Percentiles rank a stretch among this genome's conserved stretches.
phyloP scores from a whole-genome alignment of 2,329 filamentous ascomycete genomes.

The Dendryphion nanum region DNA sequence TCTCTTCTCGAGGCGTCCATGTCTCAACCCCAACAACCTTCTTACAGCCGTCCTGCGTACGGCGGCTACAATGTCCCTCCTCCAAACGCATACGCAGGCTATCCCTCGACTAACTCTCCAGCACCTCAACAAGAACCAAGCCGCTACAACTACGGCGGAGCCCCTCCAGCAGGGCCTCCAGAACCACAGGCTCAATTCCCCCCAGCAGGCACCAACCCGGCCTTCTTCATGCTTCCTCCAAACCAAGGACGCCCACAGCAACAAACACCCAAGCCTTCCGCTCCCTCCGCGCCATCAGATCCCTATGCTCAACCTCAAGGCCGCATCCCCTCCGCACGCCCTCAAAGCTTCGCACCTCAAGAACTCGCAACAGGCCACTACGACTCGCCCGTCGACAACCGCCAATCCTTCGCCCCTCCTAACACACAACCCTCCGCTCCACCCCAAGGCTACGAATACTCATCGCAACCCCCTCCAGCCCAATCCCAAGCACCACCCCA shows the following conservation, averaged over 20 bases:
- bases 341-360: constrained; percentile 44
- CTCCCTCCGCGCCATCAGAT: constrained; percentile 25
- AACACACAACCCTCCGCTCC: constrained; percentile 26
- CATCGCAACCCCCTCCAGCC: constrained; percentile 12
- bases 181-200: constrained; percentile 41
- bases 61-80: constrained; percentile 36
- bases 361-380: constrained; percentile 48
- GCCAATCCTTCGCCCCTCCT: constrained; percentile 37
- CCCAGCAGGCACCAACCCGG: constrained; percentile 32
- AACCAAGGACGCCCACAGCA: constrained; percentile 28
- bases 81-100: constrained; percentile 28
- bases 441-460: constrained; percentile 26
- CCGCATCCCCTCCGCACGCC: constrained; percentile 30
- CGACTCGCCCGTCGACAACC: constrained; percentile 47
- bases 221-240: constrained; percentile 41
- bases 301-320: constrained; percentile 39
- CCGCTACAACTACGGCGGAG: constrained; percentile 27
- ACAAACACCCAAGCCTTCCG: constrained; percentile 29
- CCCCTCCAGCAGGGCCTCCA: constrained; percentile 25
- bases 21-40: constrained; percentile 82
- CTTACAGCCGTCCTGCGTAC: constrained; percentile 68
- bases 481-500: constrained; percentile 1
- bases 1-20: constrained; percentile 93
- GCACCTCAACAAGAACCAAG: constrained; percentile 32
- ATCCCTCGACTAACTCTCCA: constrained; percentile 29